Evolutionary conservation across 2,329 filamentous ascomycete species (phyloP).

Genomic region (Hypoxylon rubiginosum): DNA sequence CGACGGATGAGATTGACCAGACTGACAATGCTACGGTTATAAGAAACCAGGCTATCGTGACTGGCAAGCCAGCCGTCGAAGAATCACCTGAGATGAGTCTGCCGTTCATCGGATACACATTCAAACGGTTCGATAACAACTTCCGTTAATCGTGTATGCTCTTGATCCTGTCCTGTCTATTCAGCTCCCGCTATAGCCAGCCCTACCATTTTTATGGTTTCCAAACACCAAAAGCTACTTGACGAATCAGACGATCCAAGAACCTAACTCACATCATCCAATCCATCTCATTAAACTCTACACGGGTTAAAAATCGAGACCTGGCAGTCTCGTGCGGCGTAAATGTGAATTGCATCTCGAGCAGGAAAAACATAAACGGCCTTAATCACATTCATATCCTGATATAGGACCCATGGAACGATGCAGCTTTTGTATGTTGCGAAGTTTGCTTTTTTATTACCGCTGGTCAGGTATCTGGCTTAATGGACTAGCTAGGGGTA

Average conservation of each 20-base stretch:
- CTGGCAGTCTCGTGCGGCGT: conserved; percentile 26
- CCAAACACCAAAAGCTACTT: conserved; percentile 1
- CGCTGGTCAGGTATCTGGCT: not conserved
- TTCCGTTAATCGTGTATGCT: conserved; percentile 62
- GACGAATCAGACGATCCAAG: conserved; percentile 12
- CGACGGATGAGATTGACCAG: conserved; percentile 97
- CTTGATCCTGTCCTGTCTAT: conserved; percentile 27
- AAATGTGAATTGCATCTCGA: conserved; percentile 27
- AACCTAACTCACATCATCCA: conserved; percentile 7
- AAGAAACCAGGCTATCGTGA: conserved; percentile 83
- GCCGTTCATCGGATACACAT: conserved; percentile 96
- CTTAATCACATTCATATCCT: conserved; percentile 30
- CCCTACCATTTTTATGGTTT: not conserved
- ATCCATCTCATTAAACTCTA: conserved; percentile 11
- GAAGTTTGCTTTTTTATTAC: conserved; percentile 15
- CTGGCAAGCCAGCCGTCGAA: conserved; percentile 71
- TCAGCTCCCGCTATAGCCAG: not conserved
- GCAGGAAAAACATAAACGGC: conserved; percentile 20
- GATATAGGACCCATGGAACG: conserved; percentile 8
- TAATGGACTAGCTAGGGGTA: conserved; percentile 5
- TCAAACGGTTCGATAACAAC: conserved; percentile 92
- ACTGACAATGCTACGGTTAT: conserved; percentile 91
- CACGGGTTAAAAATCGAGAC: conserved; percentile 16
- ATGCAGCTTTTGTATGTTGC: conserved; percentile 33
- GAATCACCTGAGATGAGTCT: conserved; percentile 95